phyloP scores from a whole-genome alignment of 1,139 yeast species.

The Zygosaccharomyces pseudobailii region DNA sequence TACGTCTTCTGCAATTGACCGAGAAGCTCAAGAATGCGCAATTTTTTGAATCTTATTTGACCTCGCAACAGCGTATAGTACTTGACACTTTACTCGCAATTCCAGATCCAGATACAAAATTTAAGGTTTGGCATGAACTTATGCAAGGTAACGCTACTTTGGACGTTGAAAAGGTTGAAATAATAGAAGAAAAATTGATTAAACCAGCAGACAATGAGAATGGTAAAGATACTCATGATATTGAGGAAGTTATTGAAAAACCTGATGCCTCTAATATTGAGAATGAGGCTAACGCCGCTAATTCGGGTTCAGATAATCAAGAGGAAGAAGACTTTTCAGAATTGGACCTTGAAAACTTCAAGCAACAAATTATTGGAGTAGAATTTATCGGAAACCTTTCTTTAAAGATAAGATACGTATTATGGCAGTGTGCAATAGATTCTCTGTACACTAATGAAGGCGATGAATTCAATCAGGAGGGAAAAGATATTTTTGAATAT shows the following conservation, averaged over 20 bases:
- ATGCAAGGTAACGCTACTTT: conserved; percentile 49
- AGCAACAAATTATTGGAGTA: conserved; percentile 43
- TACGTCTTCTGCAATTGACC: conserved; percentile 43
- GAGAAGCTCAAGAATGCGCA: conserved; percentile 44
- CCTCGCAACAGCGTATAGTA: conserved; percentile 57
- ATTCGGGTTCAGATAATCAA: conserved; percentile 14
- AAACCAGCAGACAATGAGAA: conserved; percentile 9
- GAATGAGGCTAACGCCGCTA: conserved; percentile 18
- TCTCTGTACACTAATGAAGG: conserved; percentile 38
- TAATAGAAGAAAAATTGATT: conserved; percentile 9
- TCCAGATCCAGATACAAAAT: conserved; percentile 25
- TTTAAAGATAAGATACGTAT: conserved; percentile 58
- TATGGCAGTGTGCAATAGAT: conserved; percentile 74
- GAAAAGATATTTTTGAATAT: conserved; percentile 23
- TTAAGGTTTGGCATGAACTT: conserved; percentile 48
- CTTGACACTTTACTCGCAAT: conserved; percentile 42
- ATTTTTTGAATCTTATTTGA: conserved; percentile 55
- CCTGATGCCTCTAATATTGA: conserved; percentile 9
- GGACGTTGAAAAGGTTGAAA: conserved; percentile 29
- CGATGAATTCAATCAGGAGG: conserved; percentile 25
- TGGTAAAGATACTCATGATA: conserved; percentile 12
- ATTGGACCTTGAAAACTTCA: conserved; percentile 36
- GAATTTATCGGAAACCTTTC: conserved; percentile 53
- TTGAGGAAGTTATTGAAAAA: conserved; percentile 9
- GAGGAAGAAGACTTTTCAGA: conserved; percentile 30